Percentiles rank a stretch among this genome's conserved stretches.
These are phyloP conservation scores for Annulohypoxylon maeteangense DNA, from an alignment of 495 filamentous ascomycete species.

Conservation along the genomic window DNA sequence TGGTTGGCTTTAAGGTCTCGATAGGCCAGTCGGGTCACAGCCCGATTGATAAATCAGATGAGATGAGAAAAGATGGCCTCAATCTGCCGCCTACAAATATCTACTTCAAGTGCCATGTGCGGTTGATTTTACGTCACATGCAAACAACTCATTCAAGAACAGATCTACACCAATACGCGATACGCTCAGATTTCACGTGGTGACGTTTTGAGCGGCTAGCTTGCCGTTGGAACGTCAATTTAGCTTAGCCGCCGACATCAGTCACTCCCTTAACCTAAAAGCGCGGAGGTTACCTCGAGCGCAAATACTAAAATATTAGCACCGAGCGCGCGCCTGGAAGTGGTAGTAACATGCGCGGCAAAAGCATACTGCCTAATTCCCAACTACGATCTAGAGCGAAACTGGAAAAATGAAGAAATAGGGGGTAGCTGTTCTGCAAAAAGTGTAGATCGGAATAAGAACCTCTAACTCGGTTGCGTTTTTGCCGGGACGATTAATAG, in stretches of 20 bases:
- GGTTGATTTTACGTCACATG: not conserved
- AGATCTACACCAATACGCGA: conserved; percentile 3
- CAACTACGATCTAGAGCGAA: conserved; percentile 1
- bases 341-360: not conserved
- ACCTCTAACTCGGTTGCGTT: not conserved
- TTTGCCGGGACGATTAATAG: conserved; percentile 10
- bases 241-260: conserved; percentile 1
- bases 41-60: not conserved
- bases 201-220: not conserved
- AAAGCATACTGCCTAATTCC: conserved; percentile 3
- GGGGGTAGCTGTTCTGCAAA: not conserved
- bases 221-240: not conserved
- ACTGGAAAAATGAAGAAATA: conserved; percentile 2
- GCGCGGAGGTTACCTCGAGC: not conserved
- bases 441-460: conserved; percentile 22
- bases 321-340: conserved; percentile 1
- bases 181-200: not conserved
- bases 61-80: not conserved
- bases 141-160: not conserved
- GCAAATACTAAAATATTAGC: not conserved
- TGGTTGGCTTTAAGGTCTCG: not conserved
- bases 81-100: not conserved
- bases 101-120: not conserved
- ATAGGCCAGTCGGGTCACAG: not conserved
- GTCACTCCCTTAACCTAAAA: not conserved